Conservation (phyloP, 345 rosid species). For the Populus alba region DNA sequence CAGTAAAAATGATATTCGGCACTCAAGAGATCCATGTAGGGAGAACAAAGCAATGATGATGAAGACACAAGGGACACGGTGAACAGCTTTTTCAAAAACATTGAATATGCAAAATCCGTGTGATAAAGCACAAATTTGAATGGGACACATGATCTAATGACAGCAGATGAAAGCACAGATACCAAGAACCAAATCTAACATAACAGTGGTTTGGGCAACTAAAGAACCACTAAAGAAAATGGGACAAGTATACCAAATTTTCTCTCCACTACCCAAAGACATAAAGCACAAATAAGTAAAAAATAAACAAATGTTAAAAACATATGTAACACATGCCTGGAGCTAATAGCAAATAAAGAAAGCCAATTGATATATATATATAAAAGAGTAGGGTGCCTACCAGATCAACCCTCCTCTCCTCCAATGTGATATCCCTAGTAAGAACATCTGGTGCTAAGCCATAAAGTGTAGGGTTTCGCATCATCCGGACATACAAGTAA, state of each 20-base stretch:
- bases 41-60: not conserved
- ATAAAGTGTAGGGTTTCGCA: slow-evolving; percentile 83
- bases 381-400: slow-evolving; percentile 35
- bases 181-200: too few species aligned
- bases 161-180: not conserved
- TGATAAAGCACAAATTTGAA: not conserved
- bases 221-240: not conserved
- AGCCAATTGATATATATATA: not conserved
- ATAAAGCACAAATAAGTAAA: not conserved
- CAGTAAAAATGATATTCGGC: not conserved
- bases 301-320: not conserved
- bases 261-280: not conserved
- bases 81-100: not conserved
- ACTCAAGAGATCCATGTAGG: not conserved
- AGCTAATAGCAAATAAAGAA: not conserved
- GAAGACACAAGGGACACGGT: not conserved
- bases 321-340: not conserved
- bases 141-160: not conserved
- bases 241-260: not conserved
- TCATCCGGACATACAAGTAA: slow-evolving; percentile 76
- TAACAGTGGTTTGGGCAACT: not conserved
- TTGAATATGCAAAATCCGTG: not conserved
- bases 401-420: slow-evolving; percentile 97
- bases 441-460: slow-evolving; percentile 85
- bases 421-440: slow-evolving; percentile 60